Evolutionary conservation across 192 early-diverging fungal genomes (phyloP), one percentile per base, ranked within the genome.

Genomic region (Chytriomyces confervae): DNA sequence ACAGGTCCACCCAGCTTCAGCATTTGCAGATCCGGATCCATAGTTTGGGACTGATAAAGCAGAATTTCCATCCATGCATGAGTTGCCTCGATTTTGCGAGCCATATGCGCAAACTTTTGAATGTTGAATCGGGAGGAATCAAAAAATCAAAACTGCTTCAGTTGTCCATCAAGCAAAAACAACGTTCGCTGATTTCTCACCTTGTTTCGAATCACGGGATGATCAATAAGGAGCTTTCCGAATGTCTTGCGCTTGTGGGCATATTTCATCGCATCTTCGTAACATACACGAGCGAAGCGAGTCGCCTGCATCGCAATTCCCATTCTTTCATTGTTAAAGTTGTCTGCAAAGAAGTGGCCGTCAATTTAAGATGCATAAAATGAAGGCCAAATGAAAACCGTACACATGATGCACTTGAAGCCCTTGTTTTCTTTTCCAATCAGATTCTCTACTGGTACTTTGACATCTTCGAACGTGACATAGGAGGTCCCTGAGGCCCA

Each of bases 361-460:
- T 64, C 3, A 23, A 11, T 64, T 64, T 18, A 1, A 3, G 62
- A 10, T 27, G 51, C 11, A 72, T 8, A 1, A 18, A 23, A 60
- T 9, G 67, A 27, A 10, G 2, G 69, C 1, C n/a, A 75, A 23
- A 78, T 4, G 44, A 67, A 78, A 67, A 44, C 78, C 67, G 87
- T 36, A 77, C 67, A 68, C 75, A 76, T 76, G 86, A 66, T 76
- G 62, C 75, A 76, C 83, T 94, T 94, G 90, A 95, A 95, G 0
- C 93, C 94, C 62, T 91, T 89, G 87, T 95, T 94, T 72, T 91
- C 92, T 76, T 93, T 86, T 49, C 94, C 94, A 81, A 95, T 92
- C 77, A 95, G 66, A 77, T 95, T 95, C 66, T 89, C 89, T 47
- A 91, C 91, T 16, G 94, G 94, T 2, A 96, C 94, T 80, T 93